Conservation (phyloP, 768 basidiomycete species). For the Ramaria rubella region DNA sequence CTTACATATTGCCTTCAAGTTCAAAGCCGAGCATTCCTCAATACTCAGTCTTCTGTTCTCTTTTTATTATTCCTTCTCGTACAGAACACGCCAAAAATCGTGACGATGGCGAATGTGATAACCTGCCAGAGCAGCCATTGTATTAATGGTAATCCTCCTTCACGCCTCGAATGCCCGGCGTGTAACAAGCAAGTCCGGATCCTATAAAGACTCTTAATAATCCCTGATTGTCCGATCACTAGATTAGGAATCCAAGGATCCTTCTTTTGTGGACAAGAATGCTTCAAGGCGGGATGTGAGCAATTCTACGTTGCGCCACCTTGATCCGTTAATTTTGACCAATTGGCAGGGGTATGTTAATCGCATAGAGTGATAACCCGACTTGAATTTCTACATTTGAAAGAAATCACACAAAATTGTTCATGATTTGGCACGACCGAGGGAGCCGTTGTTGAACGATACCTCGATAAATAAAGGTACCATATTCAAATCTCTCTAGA, state of each 20-base stretch:
- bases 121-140: conserved; percentile 66
- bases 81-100: too few relatives aligned
- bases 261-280: conserved; percentile 91
- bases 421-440: conserved; percentile 51
- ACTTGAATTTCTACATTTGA: background rate
- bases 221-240: conserved; percentile 15
- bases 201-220: background rate
- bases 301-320: conserved; percentile 14
- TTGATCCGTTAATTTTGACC: conserved; percentile 13
- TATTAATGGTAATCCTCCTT: conserved; percentile 77
- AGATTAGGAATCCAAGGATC: conserved; percentile 80
- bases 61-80: too few relatives aligned
- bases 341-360: conserved; percentile 27
- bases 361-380: background rate
- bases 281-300: conserved; percentile 94
- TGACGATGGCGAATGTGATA: conserved; percentile 28
- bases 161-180: conserved; percentile 85
- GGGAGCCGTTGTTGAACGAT: conserved; percentile 22
- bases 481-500: background rate
- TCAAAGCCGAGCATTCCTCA: too few relatives aligned
- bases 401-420: conserved; percentile 81
- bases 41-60: too few relatives aligned
- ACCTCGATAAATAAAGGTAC: conserved; percentile 23
- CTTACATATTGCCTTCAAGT: too few relatives aligned
- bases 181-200: conserved; percentile 72